These are phyloP conservation scores for Neofusicoccum sp. DNA, from an alignment of 2,329 filamentous ascomycete species.

Conservation along the genomic window DNA sequence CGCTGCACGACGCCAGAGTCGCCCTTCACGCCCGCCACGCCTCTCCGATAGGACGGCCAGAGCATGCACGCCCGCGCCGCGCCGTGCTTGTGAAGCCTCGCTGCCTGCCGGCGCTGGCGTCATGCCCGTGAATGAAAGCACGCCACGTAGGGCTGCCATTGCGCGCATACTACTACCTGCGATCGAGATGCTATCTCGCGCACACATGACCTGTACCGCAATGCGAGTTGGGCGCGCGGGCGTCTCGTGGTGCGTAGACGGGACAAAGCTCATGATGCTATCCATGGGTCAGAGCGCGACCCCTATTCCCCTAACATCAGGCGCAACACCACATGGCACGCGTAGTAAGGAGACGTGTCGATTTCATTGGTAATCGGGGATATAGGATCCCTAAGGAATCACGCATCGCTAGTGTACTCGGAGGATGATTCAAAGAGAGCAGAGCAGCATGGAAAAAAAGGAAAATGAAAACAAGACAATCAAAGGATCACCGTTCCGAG, in stretches of 20 bases:
- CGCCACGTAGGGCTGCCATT: constrained; percentile 4
- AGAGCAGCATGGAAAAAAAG: constrained; percentile 12
- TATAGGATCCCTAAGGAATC: constrained; percentile 12
- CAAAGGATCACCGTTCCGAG: constrained; percentile 18
- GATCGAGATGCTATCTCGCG: not conserved
- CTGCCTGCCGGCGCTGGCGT: not conserved
- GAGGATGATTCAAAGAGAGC: constrained; percentile 18
- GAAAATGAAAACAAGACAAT: constrained; percentile 18
- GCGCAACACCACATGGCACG: not conserved
- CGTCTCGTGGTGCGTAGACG: not conserved
- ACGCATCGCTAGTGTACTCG: constrained; percentile 19
- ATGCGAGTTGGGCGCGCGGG: not conserved
- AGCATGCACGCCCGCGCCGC: not conserved
- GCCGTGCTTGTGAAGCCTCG: not conserved
- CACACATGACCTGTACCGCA: constrained; percentile 2
- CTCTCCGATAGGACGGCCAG: constrained; percentile 3
- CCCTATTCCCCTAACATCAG: not conserved
- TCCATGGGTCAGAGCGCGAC: constrained; percentile 10
- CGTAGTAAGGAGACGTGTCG: constrained; percentile 15
- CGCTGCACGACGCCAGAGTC: not conserved
- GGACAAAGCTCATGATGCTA: not conserved
- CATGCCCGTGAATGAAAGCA: constrained; percentile 1
- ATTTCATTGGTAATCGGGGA: constrained; percentile 18
- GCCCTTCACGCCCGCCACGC: not conserved
- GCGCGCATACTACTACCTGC: not conserved